Conservation (phyloP, 345 rosid species). For the Eutrema yunnanense region DNA sequence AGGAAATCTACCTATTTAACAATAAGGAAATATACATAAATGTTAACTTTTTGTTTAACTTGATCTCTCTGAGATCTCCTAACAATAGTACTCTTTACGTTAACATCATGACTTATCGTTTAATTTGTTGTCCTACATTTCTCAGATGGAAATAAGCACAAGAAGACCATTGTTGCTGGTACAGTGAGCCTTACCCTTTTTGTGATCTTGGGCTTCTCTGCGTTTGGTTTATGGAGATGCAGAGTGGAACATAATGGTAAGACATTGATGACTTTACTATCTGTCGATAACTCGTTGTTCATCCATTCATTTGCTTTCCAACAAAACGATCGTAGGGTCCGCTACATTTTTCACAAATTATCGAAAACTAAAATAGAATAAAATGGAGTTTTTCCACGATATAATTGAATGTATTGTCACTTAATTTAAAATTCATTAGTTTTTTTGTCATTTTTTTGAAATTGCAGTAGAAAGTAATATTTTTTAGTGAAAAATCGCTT, state of each 20-base stretch:
- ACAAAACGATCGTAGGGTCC: background rate
- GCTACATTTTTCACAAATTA: too few species aligned
- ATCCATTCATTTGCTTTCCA: background rate
- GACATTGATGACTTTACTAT: background rate
- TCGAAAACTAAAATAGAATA: too few species aligned
- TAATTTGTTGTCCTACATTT: background rate
- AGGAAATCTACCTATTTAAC: too few species aligned
- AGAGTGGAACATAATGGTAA: constrained; percentile 8
- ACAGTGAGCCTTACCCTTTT: constrained; percentile 2
- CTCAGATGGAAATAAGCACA: background rate
- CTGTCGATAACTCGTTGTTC: background rate
- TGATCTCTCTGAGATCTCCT: too few species aligned
- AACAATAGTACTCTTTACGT: background rate
- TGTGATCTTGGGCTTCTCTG: background rate
- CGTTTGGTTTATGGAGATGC: background rate
- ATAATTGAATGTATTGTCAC: too few species aligned
- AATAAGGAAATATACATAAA: too few species aligned
- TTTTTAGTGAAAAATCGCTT: too few species aligned
- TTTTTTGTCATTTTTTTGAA: too few species aligned
- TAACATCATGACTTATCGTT: background rate
- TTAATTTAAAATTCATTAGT: too few species aligned
- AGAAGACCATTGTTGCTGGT: background rate
- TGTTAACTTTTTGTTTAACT: too few species aligned
- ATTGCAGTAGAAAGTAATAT: too few species aligned
- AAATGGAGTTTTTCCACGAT: background rate